phyloP scores from a whole-genome alignment of 2,329 filamentous ascomycete species.

The Talaromyces sp. region DNA sequence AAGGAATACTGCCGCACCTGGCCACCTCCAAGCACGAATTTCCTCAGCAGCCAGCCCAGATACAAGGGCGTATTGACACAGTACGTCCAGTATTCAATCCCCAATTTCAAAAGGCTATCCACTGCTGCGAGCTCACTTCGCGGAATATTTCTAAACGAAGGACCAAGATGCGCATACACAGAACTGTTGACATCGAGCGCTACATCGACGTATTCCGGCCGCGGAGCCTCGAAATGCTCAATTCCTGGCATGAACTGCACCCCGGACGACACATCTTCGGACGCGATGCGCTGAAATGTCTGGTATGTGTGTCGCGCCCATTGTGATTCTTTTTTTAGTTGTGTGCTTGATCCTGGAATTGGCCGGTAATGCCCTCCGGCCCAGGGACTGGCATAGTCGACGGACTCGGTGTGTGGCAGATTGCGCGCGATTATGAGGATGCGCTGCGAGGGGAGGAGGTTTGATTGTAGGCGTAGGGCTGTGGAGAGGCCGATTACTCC shows the following conservation, averaged over 20 bases:
- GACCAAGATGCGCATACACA: conserved; percentile 28
- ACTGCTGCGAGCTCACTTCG: conserved; percentile 25
- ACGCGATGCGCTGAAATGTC: conserved; percentile 30
- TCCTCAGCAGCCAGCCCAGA: conserved; percentile 34
- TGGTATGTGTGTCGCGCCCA: conserved; percentile 35
- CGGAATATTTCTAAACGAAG: conserved; percentile 25
- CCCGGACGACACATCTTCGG: conserved; percentile 29
- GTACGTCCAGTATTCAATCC: conserved; percentile 35
- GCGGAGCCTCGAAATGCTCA: conserved; percentile 38
- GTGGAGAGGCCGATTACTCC: conserved; percentile 36
- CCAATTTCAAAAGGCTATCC: conserved; percentile 28
- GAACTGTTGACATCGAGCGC: conserved; percentile 17
- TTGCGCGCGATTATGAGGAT: conserved; percentile 32
- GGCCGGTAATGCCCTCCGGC: conserved; percentile 45
- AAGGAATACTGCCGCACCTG: conserved; percentile 21
- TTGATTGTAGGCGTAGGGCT: conserved; percentile 29
- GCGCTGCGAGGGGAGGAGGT: conserved; percentile 12
- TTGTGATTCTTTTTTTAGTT: conserved; percentile 28
- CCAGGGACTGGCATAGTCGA: conserved; percentile 42
- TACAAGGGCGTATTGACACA: conserved; percentile 41
- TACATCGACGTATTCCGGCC: conserved; percentile 27
- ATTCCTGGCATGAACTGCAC: conserved; percentile 32
- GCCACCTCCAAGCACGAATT: conserved; percentile 37
- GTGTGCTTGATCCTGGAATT: conserved; percentile 32
- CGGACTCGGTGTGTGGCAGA: conserved; percentile 19